Evolutionary conservation across 192 early-diverging fungal genomes (phyloP).

Genomic region (Cladochytrium replicatum): DNA sequence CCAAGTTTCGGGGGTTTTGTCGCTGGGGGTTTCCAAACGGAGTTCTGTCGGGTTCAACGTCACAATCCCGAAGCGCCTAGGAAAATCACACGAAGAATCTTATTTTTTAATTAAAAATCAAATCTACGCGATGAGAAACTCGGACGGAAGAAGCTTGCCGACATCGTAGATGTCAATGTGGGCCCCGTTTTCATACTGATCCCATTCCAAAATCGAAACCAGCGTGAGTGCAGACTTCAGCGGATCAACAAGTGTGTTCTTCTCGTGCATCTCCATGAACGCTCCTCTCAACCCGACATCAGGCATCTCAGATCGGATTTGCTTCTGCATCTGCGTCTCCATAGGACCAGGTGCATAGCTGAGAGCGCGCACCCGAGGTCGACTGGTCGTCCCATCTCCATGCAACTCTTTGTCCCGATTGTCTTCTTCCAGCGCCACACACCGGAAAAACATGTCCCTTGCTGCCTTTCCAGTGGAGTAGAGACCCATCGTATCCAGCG

Average conservation of each 20-base stretch:
- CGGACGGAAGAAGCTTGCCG: too few species aligned
- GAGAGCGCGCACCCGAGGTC: constrained; percentile 49
- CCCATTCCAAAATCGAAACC: constrained; percentile 44
- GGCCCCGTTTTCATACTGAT: constrained; percentile 22
- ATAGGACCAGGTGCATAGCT: constrained; percentile 86
- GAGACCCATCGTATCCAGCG: constrained; percentile 70
- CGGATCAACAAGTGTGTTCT: constrained; percentile 58
- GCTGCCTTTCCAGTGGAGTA: constrained; percentile 77
- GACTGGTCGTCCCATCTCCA: too few species aligned
- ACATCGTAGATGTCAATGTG: constrained; percentile 35
- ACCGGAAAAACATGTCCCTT: constrained; percentile 63
- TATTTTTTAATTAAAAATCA: too few species aligned
- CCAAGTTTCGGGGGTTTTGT: too few species aligned
- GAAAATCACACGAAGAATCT: too few species aligned
- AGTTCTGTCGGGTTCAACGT: too few species aligned
- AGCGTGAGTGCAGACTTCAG: constrained; percentile 53
- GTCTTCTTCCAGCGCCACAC: constrained; percentile 63
- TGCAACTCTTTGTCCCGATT: too few species aligned
- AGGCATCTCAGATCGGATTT: constrained; percentile 56
- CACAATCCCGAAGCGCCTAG: too few species aligned
- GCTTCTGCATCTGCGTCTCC: constrained; percentile 71
- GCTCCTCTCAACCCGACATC: constrained; percentile 41
- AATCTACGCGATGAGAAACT: too few species aligned
- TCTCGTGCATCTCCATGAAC: constrained; percentile 54
- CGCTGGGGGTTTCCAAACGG: too few species aligned